Base-by-base conservation (phyloP, 2,329 filamentous ascomycete genomes). In the Fusarium sp. region DNA sequence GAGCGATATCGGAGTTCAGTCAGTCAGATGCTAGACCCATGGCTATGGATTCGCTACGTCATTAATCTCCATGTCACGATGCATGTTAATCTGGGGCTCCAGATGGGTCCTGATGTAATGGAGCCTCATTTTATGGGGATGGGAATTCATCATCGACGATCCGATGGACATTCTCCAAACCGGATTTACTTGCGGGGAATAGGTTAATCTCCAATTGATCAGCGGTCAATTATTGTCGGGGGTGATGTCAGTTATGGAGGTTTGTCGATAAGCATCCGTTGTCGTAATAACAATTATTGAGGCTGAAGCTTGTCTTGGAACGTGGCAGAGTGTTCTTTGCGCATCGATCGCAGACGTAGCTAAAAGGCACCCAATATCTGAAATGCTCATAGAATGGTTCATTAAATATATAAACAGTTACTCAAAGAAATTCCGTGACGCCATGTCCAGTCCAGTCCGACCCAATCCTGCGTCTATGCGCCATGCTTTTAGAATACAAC, bases 101-200 rank as follows among this genome's bases (percentile, higher is more conserved):
- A 62, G 42, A 58, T 63, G 43, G 60, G 50, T 58, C 50, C 35
- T 58, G 58, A 58, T 58, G 60, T 63, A 58, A 63, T 63, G 43
- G 50, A 58, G 60, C 60, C 60, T 45, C 60, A 41, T 35, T 63
- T 63, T 63, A 58, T 63, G 58, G 60, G 36, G 37, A 63, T 46
- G n/a, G 17, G 17, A 15, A 51, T n/a, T n/a, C n/a, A 56, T 37
- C 43, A 63, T 63, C 35, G 58, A 50, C 58, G 58, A 63, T 63
- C 58, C 8, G 35, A 58, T 58, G 33, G 39, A 15, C 27, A 40
- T 31, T 49, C 21, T 63, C 15, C n/a, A 41, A 50, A 41, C 43
- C 20, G 35, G 50, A 58, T 62, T 49, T 57, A 40, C 29, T 23
- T 58, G 60, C 35, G 58, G 58, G 15, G 45, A 58, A 15, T 5